These are phyloP conservation scores for Boletus patriciae DNA, from an alignment of 768 basidiomycete genomes.

Conservation along the genomic window DNA sequence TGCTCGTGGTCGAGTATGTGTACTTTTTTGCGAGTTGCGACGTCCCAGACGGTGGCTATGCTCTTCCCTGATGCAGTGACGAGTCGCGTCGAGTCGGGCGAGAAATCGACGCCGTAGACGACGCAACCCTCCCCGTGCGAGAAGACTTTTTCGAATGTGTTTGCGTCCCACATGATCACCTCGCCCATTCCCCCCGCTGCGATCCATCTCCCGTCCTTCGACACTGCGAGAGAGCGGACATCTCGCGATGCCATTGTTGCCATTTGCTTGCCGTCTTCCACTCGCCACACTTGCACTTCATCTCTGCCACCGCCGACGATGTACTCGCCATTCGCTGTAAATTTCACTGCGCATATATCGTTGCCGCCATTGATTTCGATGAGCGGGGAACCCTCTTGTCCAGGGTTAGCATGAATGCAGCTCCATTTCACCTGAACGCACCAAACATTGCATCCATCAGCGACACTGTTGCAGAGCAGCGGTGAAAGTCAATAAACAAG, in stretches of 20 bases:
- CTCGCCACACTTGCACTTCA: background rate
- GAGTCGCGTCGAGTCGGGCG: background rate
- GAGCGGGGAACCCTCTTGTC: background rate
- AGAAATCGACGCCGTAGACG: background rate
- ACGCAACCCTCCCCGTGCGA: fast-evolving
- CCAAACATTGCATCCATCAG: background rate
- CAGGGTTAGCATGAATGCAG: background rate
- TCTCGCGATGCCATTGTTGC: too few relatives aligned
- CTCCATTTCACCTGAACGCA: background rate
- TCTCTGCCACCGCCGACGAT: background rate
- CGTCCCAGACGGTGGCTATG: background rate
- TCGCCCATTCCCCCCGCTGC: background rate
- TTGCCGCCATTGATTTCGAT: background rate
- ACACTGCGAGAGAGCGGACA: background rate
- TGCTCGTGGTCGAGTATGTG: background rate
- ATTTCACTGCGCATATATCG: background rate
- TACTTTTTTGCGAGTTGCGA: background rate
- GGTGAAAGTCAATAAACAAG: background rate
- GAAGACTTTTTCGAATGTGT: background rate
- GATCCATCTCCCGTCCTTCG: constrained; percentile 4
- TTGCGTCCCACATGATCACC: background rate
- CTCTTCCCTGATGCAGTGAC: background rate
- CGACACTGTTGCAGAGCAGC: background rate
- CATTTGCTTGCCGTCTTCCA: background rate
- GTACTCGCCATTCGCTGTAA: background rate